These are phyloP conservation scores for Cornus kousa DNA, from an alignment of 148 eudicot genomes.

Conservation along the genomic window DNA sequence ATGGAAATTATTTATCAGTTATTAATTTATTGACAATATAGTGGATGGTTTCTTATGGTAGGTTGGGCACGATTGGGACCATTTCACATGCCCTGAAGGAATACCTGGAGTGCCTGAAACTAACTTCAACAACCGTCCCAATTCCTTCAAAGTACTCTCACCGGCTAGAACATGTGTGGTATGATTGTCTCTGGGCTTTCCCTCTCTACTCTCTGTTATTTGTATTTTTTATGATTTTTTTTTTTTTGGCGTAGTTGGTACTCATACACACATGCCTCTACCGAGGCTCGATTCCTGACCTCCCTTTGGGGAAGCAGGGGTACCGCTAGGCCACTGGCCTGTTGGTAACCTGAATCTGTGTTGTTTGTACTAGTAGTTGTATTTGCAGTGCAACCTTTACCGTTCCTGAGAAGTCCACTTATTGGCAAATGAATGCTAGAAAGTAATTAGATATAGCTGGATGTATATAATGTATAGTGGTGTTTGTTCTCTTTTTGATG, in stretches of 20 bases:
- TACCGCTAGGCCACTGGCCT: too few species aligned
- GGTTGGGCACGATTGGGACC: constrained; percentile 91
- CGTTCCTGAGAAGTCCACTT: not conserved
- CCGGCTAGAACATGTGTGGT: constrained; percentile 96
- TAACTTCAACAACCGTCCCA: constrained; percentile 94
- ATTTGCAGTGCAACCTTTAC: not conserved
- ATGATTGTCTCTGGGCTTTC: constrained; percentile 18
- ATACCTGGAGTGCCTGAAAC: constrained; percentile 94
- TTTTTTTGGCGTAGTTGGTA: too few species aligned
- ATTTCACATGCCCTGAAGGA: constrained; percentile 94
- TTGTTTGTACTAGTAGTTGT: not conserved
- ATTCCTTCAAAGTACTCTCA: constrained; percentile 86
- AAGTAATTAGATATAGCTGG: not conserved
- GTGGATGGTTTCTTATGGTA: constrained; percentile 22
- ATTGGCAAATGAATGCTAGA: not conserved
- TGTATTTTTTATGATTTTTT: not conserved
- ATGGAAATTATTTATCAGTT: not conserved
- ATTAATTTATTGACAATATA: constrained; percentile 2
- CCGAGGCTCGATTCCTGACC: too few species aligned
- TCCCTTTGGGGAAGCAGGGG: too few species aligned
- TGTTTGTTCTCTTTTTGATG: not conserved
- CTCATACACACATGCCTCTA: too few species aligned
- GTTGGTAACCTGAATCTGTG: too few species aligned
- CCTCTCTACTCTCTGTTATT: not conserved
- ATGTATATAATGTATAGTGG: too few species aligned